Base-by-base conservation (phyloP, 2,329 filamentous ascomycete genomes). In the Aureobasidium sp. region DNA sequence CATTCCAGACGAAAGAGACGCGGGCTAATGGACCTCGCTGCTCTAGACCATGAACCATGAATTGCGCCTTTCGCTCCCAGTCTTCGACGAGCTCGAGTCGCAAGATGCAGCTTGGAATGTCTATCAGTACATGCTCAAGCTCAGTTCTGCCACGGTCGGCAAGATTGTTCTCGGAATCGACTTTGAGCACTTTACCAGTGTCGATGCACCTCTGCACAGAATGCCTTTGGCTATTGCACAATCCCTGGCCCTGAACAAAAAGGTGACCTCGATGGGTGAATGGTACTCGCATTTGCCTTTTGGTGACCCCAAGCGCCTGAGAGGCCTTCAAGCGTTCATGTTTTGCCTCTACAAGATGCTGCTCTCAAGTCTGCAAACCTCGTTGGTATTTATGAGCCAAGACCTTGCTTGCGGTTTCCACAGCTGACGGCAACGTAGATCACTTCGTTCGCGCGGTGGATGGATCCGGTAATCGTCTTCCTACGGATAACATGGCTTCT, bases 211-310 rank as follows among this genome's bases (percentile, higher is more conserved):
- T 0, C 69, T 79, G 0, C 79, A 84, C 22, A 25, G 22, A 25
- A 25, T 25, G 22, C 22, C 22, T 25, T 25, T 25, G 22, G 22
- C 22, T 25, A 25, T 25, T 25, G 22, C 22, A 25, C 22, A 25
- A 25, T 25, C 22, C 22, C 74, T 87, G 2, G 73, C 76, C 27
- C 71, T 87, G 11, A 87, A 84, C 71, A 87, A 87, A 73, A 82
- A 82, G 67, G 74, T 85, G 22, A 25, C 22, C 12, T 77, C 81
- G 0, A 77, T 79, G 67, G 82, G 82, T 1, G 73, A 75, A 52
- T 86, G 83, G 83, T 86, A 86, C 62, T 72, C 72, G 1, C 70
- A 73, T 8, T 66, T 87, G 29, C 84, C 84, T 0, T 86, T 86
- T 59, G 84, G 84, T 8, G 81, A 84, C 45, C 79, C 82, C 0